Evolutionary conservation across 352 stramenopile species (phyloP).

Genomic region (Plasmopara viticola): DNA sequence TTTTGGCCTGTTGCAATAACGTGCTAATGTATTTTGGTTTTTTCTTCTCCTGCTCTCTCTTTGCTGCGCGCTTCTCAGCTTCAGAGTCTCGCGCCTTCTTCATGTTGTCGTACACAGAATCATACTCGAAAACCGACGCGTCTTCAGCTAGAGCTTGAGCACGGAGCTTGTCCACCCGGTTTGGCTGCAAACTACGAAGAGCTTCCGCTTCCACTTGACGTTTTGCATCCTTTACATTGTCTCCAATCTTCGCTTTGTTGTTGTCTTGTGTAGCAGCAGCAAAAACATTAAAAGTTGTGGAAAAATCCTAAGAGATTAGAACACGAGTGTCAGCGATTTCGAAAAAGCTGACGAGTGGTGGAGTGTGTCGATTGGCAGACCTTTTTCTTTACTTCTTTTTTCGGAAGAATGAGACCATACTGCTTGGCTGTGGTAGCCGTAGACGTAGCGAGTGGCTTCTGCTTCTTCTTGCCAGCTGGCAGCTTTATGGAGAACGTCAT

Average conservation of each 20-base stretch:
- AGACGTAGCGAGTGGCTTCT: slow-evolving; percentile 17
- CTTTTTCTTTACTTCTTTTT: slow-evolving; percentile 32
- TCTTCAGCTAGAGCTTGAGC: slow-evolving; percentile 65
- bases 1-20: slow-evolving; percentile 85
- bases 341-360: neutral
- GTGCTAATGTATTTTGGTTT: slow-evolving; percentile 86
- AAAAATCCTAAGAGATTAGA: slow-evolving; percentile 15
- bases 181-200: slow-evolving; percentile 43
- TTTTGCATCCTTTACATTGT: slow-evolving; percentile 8
- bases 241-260: slow-evolving; percentile 2
- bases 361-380: slow-evolving; percentile 8
- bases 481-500: slow-evolving; percentile 73
- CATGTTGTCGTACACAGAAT: slow-evolving; percentile 87
- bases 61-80: slow-evolving; percentile 32
- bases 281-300: slow-evolving; percentile 18
- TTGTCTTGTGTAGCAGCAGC: slow-evolving; percentile 18
- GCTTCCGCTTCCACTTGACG: slow-evolving; percentile 42
- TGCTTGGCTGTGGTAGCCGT: slow-evolving; percentile 20
- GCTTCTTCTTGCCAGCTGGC: slow-evolving; percentile 30
- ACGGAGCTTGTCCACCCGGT: slow-evolving; percentile 41
- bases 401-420: slow-evolving; percentile 42
- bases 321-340: slow-evolving; percentile 6
- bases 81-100: slow-evolving; percentile 37
- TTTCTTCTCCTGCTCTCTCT: slow-evolving; percentile 58
- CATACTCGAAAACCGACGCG: slow-evolving; percentile 87